phyloP scores from a whole-genome alignment of 306 rosid species.

The Medicago lupulina region DNA sequence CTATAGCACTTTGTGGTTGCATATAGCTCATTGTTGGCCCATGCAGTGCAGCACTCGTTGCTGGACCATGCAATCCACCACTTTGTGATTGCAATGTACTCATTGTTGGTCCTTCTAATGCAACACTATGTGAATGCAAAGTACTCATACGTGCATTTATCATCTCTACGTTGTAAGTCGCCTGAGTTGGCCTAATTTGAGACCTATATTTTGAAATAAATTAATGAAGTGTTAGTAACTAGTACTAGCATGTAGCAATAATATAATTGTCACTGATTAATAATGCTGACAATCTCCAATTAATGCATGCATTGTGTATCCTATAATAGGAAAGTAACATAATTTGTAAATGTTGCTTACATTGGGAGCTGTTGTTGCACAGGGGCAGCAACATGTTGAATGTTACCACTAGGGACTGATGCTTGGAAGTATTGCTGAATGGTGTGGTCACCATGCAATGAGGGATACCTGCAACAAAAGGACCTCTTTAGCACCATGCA shows the following conservation, averaged over 20 bases:
- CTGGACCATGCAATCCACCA: no score
- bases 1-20: neutral
- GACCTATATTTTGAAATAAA: slow-evolving; percentile 36
- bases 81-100: no score
- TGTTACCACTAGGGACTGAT: neutral
- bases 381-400: neutral
- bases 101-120: neutral
- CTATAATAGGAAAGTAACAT: no score
- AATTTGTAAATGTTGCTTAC: slow-evolving; percentile 20
- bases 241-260: neutral
- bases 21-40: no score
- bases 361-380: neutral
- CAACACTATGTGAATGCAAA: neutral
- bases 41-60: neutral
- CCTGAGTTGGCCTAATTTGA: neutral
- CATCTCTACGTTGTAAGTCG: neutral
- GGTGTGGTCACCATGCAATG: neutral
- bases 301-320: no score
- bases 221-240: neutral
- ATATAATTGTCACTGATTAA: no score
- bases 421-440: no score
- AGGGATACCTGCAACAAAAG: slow-evolving; percentile 25
- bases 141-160: neutral
- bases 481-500: no score
- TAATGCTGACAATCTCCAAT: no score